These are phyloP conservation scores for Pseudoturritis turrita DNA, from an alignment of 345 rosid species.

Conservation along the genomic window DNA sequence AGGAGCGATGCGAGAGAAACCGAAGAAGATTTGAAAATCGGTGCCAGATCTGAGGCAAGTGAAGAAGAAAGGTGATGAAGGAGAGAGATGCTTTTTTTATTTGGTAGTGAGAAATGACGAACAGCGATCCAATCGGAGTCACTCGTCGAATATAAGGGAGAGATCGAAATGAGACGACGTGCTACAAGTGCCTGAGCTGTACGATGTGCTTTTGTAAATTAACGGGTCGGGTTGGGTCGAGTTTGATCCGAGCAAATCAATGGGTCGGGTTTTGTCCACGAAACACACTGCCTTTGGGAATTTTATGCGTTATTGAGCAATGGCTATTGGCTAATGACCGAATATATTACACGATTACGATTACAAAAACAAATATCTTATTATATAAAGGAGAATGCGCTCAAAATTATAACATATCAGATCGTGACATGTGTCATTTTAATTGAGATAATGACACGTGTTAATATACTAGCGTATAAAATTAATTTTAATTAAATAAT, in stretches of 20 bases:
- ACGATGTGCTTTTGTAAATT: constrained; percentile 14
- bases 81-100: neutral
- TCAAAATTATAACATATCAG: too few species aligned
- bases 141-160: constrained; percentile 23
- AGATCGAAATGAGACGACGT: constrained; percentile 28
- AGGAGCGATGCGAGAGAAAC: constrained; percentile 13
- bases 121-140: constrained; percentile 32
- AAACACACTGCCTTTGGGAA: neutral
- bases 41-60: constrained; percentile 32
- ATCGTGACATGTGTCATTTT: too few species aligned
- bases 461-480: too few species aligned
- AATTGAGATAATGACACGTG: too few species aligned
- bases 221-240: constrained; percentile 10
- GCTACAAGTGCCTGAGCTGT: constrained; percentile 28
- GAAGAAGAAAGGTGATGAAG: constrained; percentile 9
- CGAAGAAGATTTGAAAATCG: constrained; percentile 4
- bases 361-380: too few species aligned
- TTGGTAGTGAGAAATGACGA: constrained; percentile 24
- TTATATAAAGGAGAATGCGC: too few species aligned
- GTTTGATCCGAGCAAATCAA: neutral
- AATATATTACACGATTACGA: too few species aligned
- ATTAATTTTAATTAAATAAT: too few species aligned
- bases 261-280: constrained; percentile 13
- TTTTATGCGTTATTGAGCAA: neutral
- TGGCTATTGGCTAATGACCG: too few species aligned